phyloP scores from a whole-genome alignment of 2,329 filamentous ascomycete species.

The Sporothrix euskadiensis region DNA sequence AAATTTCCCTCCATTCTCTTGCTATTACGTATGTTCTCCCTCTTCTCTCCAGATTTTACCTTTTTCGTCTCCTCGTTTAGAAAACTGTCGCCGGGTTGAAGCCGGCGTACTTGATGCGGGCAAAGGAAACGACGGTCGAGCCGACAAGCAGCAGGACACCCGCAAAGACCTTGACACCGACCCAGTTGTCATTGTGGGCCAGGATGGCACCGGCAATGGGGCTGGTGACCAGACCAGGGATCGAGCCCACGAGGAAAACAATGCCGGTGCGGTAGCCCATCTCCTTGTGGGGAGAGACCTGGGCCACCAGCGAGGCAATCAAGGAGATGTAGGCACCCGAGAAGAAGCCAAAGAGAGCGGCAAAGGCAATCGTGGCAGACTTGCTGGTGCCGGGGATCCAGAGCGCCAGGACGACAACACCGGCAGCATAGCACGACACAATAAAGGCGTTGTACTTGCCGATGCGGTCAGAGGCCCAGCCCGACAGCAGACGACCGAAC shows the following conservation, averaged over 20 bases:
- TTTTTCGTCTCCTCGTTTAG: slow-evolving; percentile 26
- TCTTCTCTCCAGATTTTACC: not conserved
- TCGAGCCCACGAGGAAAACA: slow-evolving; percentile 52
- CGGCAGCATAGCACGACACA: slow-evolving; percentile 48
- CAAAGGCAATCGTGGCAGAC: slow-evolving; percentile 42
- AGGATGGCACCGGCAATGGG: slow-evolving; percentile 51
- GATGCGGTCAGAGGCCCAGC: slow-evolving; percentile 40
- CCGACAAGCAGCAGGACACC: slow-evolving; percentile 40
- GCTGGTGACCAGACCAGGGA: slow-evolving; percentile 54
- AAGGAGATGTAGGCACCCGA: slow-evolving; percentile 43
- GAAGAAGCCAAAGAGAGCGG: slow-evolving; percentile 46
- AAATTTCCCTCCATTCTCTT: not conserved
- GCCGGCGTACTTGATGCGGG: slow-evolving; percentile 37
- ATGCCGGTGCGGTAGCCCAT: slow-evolving; percentile 58
- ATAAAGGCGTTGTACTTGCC: slow-evolving; percentile 48
- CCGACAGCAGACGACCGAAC: slow-evolving; percentile 40
- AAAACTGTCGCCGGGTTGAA: slow-evolving; percentile 36
- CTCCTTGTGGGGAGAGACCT: slow-evolving; percentile 57
- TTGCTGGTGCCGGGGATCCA: slow-evolving; percentile 43
- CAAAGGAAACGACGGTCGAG: slow-evolving; percentile 35
- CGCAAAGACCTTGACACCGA: slow-evolving; percentile 43
- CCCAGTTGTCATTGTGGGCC: slow-evolving; percentile 36
- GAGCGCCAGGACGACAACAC: slow-evolving; percentile 44
- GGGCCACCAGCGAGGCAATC: slow-evolving; percentile 44
- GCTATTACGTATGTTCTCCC: not conserved